A percentile compares a stretch with the other conserved stretches of the same genome.
phyloP scores from a whole-genome alignment of 495 filamentous ascomycete genomes.

The Hypoxylon perforatum region DNA sequence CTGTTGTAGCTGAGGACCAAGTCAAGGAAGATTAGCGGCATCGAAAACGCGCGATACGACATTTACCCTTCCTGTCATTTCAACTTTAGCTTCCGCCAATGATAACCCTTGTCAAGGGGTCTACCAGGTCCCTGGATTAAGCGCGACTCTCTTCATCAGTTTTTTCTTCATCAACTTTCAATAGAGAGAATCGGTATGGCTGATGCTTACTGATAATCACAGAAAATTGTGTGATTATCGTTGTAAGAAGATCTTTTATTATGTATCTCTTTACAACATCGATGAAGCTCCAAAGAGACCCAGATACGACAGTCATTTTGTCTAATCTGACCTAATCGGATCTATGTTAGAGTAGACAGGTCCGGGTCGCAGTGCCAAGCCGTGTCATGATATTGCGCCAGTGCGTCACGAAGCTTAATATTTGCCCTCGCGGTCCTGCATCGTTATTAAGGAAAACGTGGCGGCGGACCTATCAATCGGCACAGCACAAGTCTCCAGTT shows the following conservation, averaged over 20 bases:
- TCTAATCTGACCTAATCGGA: constrained; percentile 13
- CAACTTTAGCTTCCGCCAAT: constrained; percentile 21
- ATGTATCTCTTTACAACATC: neutral
- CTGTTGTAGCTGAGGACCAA: constrained; percentile 1
- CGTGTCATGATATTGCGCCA: constrained; percentile 32
- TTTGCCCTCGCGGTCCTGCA: neutral
- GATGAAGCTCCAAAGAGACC: constrained; percentile 9
- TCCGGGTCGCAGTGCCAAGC: constrained; percentile 32
- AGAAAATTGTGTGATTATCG: no score
- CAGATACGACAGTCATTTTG: constrained; percentile 2
- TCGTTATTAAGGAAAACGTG: constrained; percentile 23
- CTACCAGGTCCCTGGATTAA: constrained; percentile 27
- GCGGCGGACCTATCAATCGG: constrained; percentile 37
- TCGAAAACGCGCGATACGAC: constrained; percentile 35
- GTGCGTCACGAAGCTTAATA: constrained; percentile 34
- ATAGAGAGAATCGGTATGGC: neutral
- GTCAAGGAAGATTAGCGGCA: constrained; percentile 22
- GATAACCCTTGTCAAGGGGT: constrained; percentile 20
- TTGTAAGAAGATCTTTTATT: no score
- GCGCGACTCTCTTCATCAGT: neutral
- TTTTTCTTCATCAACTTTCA: neutral
- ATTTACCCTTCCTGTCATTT: constrained; percentile 42
- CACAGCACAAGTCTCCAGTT: constrained; percentile 36
- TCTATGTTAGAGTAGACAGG: constrained; percentile 30
- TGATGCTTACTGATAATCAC: neutral